Conservation (phyloP, 108 stramenopile genomes). For the Bacterosira constricta region DNA sequence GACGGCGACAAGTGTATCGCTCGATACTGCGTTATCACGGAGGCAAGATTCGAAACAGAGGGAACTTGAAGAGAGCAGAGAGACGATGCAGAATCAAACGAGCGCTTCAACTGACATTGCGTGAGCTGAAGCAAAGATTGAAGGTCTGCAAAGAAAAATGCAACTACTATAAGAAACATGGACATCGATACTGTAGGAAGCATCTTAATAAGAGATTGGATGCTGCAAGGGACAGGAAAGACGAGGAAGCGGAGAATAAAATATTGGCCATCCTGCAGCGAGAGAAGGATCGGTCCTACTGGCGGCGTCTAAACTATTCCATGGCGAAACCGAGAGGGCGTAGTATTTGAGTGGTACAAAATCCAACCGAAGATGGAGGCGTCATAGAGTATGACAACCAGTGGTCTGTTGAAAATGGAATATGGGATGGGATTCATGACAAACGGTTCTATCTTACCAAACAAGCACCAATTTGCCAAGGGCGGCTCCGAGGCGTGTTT, state of each 20-base stretch:
- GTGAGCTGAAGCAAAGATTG: too few species aligned
- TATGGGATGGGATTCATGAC: not conserved
- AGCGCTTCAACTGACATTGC: too few species aligned
- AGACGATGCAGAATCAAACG: too few species aligned
- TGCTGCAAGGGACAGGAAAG: too few species aligned
- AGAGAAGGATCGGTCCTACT: conserved; percentile 21
- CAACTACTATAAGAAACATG: too few species aligned
- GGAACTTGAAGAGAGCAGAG: too few species aligned
- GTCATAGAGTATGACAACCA: not conserved
- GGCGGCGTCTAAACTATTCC: conserved; percentile 14
- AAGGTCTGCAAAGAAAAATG: too few species aligned
- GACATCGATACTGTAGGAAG: too few species aligned
- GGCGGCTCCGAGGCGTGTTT: not conserved
- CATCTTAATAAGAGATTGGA: too few species aligned
- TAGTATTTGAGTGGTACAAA: conserved; percentile 9
- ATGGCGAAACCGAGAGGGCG: not conserved
- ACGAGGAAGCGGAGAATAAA: conserved; percentile 3
- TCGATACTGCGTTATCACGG: too few species aligned
- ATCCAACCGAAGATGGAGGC: not conserved
- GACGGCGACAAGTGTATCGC: too few species aligned
- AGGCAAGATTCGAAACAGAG: too few species aligned
- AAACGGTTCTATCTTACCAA: not conserved
- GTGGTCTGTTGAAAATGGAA: not conserved
- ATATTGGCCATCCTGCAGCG: conserved; percentile 14
- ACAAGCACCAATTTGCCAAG: conserved; percentile 17